phyloP scores from a whole-genome alignment of 1,284 basidiomycete species.

The Cutaneotrichosporon sp. region DNA sequence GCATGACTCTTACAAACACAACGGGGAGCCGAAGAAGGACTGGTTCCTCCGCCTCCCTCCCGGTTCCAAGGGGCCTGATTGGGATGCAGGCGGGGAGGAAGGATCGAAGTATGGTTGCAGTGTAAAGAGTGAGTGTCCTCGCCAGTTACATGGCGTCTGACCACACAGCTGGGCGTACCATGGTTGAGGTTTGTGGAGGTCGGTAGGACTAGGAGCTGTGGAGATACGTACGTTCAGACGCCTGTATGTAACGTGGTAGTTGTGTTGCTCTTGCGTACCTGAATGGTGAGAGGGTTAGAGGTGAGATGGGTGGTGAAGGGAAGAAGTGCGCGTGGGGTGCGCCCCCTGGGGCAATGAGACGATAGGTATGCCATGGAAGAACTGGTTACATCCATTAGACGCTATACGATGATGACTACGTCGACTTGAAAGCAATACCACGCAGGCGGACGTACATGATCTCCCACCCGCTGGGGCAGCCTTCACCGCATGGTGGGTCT shows the following conservation, averaged over 20 bases:
- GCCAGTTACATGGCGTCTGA: conserved; percentile 1
- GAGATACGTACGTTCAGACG: too few relatives aligned
- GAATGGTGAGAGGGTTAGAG: too few relatives aligned
- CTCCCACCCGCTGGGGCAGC: conserved; percentile 58
- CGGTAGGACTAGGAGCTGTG: neutral
- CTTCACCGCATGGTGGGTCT: conserved; percentile 23
- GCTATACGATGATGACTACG: too few relatives aligned
- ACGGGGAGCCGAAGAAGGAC: conserved; percentile 32
- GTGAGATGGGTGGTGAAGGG: too few relatives aligned
- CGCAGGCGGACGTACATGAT: conserved; percentile 72
- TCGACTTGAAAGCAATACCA: conserved; percentile 52
- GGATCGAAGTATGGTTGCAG: conserved; percentile 32
- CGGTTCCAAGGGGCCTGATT: conserved; percentile 31
- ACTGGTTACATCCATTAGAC: too few relatives aligned
- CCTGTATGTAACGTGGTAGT: too few relatives aligned
- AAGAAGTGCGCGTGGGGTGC: too few relatives aligned
- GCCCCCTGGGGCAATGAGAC: too few relatives aligned
- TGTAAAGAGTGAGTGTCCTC: conserved; percentile 36
- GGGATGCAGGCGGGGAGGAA: conserved; percentile 43
- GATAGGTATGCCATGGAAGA: too few relatives aligned
- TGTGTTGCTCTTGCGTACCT: too few relatives aligned
- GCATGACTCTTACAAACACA: conserved; percentile 15
- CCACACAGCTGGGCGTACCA: conserved; percentile 27
- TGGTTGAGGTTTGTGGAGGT: conserved; percentile 18
- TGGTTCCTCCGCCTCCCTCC: conserved; percentile 40